phyloP scores from a whole-genome alignment of 805 yeast species.

The Starmerella floricola region DNA sequence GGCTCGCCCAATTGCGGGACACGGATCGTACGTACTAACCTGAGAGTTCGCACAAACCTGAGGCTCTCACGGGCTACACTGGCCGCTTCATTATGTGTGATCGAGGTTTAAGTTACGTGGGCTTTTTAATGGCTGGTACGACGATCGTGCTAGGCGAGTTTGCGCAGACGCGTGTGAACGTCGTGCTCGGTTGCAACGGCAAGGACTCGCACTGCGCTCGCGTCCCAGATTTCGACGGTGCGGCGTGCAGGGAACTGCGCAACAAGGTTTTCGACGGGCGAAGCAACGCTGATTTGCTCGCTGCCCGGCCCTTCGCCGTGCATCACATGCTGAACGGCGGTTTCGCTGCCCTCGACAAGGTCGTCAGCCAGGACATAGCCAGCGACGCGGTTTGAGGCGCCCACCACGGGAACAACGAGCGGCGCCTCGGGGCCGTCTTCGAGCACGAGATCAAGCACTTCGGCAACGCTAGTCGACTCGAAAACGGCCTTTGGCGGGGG shows the following conservation, averaged over 20 bases:
- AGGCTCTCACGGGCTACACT: too few relatives aligned
- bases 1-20: too few relatives aligned
- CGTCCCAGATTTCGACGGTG: constrained; percentile 2
- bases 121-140: too few relatives aligned
- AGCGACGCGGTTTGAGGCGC: constrained; percentile 31
- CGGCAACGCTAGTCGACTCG: constrained; percentile 37
- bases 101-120: too few relatives aligned
- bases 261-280: not conserved
- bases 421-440: constrained; percentile 44
- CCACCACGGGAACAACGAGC: constrained; percentile 41
- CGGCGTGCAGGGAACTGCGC: not conserved
- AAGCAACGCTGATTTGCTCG: too few relatives aligned
- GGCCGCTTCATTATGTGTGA: too few relatives aligned
- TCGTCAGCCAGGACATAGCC: constrained; percentile 39
- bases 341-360: constrained; percentile 29
- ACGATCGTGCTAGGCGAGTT: too few relatives aligned
- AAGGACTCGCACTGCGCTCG: not conserved
- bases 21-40: too few relatives aligned
- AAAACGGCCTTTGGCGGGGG: constrained; percentile 45
- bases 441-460: constrained; percentile 43
- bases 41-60: too few relatives aligned
- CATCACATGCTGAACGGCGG: too few relatives aligned
- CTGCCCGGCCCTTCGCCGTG: too few relatives aligned
- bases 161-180: too few relatives aligned
- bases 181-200: not conserved